These are phyloP conservation scores for Xylaria sp. DNA, from an alignment of 2,329 filamentous ascomycete species.

Conservation along the genomic window DNA sequence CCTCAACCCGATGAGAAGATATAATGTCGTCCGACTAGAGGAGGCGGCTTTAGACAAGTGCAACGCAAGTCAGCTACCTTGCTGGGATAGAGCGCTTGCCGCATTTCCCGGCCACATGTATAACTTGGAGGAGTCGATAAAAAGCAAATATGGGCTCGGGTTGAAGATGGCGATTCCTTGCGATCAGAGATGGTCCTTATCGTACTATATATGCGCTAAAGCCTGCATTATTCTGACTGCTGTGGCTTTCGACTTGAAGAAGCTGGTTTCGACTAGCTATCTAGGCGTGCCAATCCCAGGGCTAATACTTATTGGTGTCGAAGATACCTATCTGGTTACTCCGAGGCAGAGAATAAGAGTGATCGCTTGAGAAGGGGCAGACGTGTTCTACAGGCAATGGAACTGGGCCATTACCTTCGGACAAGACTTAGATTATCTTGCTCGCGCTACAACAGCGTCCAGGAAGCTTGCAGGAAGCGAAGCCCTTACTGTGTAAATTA, in stretches of 20 bases:
- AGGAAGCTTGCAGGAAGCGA: constrained; percentile 1
- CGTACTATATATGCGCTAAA: constrained; percentile 18
- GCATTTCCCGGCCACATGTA: constrained; percentile 27
- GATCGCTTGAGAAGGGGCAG: background rate
- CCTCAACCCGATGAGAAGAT: constrained; percentile 19
- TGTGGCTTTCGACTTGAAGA: background rate
- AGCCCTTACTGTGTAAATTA: constrained; percentile 14
- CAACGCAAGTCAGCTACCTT: constrained; percentile 34
- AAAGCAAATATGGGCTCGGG: constrained; percentile 28
- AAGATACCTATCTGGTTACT: constrained; percentile 2
- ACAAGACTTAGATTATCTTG: constrained; percentile 11
- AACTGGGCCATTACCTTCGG: background rate
- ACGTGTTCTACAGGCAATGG: background rate
- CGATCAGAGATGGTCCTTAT: constrained; percentile 24
- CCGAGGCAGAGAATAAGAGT: constrained; percentile 5
- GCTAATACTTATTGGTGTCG: constrained; percentile 1
- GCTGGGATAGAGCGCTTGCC: constrained; percentile 26
- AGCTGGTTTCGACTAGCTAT: background rate
- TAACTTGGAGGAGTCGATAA: constrained; percentile 26
- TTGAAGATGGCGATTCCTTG: constrained; percentile 15
- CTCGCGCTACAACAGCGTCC: constrained; percentile 2
- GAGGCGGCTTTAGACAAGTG: constrained; percentile 27
- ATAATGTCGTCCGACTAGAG: constrained; percentile 22
- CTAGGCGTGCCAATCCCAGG: background rate
- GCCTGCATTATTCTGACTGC: constrained; percentile 13